Conservation (phyloP, 2,329 filamentous ascomycete genomes). For the Microcyclospora tardicrescens region DNA sequence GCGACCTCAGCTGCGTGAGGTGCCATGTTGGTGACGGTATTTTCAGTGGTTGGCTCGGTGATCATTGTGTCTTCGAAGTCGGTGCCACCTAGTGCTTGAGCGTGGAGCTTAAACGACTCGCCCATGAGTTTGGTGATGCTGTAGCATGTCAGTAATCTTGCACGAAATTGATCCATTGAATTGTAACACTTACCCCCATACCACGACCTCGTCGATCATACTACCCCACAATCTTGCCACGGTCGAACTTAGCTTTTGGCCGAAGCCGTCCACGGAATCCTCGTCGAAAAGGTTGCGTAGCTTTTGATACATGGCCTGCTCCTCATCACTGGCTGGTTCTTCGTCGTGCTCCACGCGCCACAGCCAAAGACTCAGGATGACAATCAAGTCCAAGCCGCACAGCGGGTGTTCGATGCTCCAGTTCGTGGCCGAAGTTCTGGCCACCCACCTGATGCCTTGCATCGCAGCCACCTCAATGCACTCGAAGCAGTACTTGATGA, state of each 20-base stretch:
- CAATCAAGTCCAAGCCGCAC: conserved; percentile 92
- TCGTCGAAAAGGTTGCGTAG: conserved; percentile 82
- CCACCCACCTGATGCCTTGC: conserved; percentile 94
- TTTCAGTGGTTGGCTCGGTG: conserved; percentile 12
- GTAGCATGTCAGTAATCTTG: conserved; percentile 1
- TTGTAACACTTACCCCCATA: conserved; percentile 76
- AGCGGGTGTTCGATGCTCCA: conserved; percentile 98
- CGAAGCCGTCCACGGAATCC: conserved; percentile 70
- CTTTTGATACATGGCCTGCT: conserved; percentile 84
- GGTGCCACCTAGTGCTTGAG: conserved; percentile 72
- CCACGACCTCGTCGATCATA: conserved; percentile 96
- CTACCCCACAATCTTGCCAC: conserved; percentile 93
- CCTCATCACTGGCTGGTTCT: conserved; percentile 73
- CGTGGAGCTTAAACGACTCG: conserved; percentile 93
- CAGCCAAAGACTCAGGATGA: conserved; percentile 94
- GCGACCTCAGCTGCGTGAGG: conserved; percentile 19
- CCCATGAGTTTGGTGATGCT: conserved; percentile 93
- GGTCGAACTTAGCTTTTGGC: conserved; percentile 79
- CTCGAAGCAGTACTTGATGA: conserved; percentile 94
- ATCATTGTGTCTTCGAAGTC: conserved; percentile 66
- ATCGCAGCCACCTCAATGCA: conserved; percentile 92
- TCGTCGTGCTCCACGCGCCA: conserved; percentile 99
- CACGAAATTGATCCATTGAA: not conserved
- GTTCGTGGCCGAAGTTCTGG: conserved; percentile 92
- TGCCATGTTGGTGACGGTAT: conserved; percentile 5